Conservation (phyloP, 176 grass and related monocot genomes). For the Oryza officinalis region DNA sequence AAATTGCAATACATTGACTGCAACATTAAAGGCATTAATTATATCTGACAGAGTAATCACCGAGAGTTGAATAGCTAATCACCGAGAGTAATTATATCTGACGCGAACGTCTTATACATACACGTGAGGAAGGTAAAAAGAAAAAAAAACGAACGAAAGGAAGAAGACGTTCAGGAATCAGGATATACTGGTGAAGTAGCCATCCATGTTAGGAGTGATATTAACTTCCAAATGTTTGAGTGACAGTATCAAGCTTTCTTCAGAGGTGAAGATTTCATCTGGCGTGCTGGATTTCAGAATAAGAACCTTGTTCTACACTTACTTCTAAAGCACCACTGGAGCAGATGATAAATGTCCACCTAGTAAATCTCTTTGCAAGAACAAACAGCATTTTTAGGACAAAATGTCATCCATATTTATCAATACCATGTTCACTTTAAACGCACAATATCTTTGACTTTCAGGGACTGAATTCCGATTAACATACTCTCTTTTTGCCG, state of each 20-base stretch:
- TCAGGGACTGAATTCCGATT: not conserved
- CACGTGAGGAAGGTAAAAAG: no score
- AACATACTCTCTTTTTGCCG: not conserved
- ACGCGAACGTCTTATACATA: no score
- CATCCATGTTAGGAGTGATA: not conserved
- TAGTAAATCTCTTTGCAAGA: not conserved
- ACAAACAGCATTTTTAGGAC: not conserved
- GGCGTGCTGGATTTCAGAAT: not conserved
- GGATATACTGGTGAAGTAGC: not conserved
- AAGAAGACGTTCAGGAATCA: not conserved
- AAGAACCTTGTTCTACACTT: not conserved
- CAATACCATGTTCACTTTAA: not conserved
- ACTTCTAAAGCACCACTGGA: not conserved
- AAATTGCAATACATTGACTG: no score
- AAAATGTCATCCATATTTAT: not conserved
- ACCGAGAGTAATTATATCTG: no score
- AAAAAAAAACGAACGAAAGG: no score
- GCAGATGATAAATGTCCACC: not conserved
- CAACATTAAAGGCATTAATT: no score
- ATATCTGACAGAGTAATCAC: no score
- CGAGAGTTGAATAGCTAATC: no score
- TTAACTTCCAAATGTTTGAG: not conserved
- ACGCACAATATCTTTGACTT: no score
- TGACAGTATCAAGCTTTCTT: not conserved
- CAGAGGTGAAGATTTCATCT: not conserved